Conservation (phyloP, 306 rosid genomes). For the Hippophae gyantsensis region DNA sequence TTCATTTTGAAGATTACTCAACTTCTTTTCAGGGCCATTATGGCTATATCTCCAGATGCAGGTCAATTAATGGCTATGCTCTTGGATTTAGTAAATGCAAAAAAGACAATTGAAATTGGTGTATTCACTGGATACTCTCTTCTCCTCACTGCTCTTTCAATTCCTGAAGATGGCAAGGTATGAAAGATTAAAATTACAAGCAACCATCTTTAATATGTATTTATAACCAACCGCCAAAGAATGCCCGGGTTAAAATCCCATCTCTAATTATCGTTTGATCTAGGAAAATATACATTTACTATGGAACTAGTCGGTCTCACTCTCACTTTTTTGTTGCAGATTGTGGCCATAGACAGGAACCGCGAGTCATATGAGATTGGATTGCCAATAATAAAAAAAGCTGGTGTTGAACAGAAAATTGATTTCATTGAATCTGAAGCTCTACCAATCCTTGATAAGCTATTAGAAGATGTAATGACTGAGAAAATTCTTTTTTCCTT, state of each 20-base stretch:
- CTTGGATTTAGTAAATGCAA: slow-evolving; percentile 37
- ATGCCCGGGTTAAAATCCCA: too few species aligned
- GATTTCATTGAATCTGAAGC: slow-evolving; percentile 45
- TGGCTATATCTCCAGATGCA: slow-evolving; percentile 37
- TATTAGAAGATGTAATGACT: slow-evolving; percentile 36
- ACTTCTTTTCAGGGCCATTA: slow-evolving; percentile 22
- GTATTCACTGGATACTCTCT: slow-evolving; percentile 59
- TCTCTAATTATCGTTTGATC: too few species aligned
- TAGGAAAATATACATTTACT: too few species aligned
- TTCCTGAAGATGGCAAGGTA: slow-evolving; percentile 46
- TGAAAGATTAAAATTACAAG: too few species aligned
- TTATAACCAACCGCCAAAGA: too few species aligned
- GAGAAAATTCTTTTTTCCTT: background rate
- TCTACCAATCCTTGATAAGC: slow-evolving; percentile 39
- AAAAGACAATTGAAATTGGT: slow-evolving; percentile 51
- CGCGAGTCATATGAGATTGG: slow-evolving; percentile 46
- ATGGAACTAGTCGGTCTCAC: too few species aligned
- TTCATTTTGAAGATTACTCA: too few species aligned
- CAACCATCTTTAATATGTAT: background rate
- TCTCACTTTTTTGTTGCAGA: slow-evolving; percentile 22
- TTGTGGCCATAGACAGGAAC: slow-evolving; percentile 41
- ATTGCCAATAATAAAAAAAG: slow-evolving; percentile 42
- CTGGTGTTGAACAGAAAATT: slow-evolving; percentile 60
- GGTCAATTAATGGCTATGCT: slow-evolving; percentile 41
- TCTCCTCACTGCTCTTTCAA: slow-evolving; percentile 56